Evolutionary conservation across 192 early-diverging fungal species (phyloP).

Genomic region (Coemansia sp.): DNA sequence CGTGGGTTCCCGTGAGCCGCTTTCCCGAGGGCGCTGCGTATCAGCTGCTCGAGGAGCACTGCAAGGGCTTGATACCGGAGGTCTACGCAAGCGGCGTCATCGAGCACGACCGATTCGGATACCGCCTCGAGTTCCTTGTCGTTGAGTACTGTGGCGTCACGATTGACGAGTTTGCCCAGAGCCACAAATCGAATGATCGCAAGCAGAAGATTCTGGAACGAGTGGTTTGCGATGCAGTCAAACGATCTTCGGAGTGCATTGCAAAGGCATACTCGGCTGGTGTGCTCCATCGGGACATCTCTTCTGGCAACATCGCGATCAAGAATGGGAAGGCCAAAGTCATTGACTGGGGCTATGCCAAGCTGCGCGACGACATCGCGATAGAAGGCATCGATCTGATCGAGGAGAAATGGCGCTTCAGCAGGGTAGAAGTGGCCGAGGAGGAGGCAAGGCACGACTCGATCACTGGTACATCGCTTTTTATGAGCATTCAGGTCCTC

Average conservation of each 20-base stretch:
- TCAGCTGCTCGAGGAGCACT: neutral
- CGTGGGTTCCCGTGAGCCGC: slow-evolving; percentile 1
- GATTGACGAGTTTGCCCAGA: neutral
- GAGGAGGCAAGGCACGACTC: no score
- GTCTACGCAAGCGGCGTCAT: slow-evolving; percentile 1
- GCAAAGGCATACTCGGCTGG: slow-evolving; percentile 1
- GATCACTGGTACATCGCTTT: no score
- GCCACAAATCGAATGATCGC: neutral
- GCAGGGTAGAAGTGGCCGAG: neutral
- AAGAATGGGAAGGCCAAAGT: neutral
- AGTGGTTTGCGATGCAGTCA: neutral
- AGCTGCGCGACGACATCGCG: no score
- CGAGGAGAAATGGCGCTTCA: neutral
- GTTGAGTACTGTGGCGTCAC: slow-evolving; percentile 14
- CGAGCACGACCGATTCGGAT: slow-evolving; percentile 3
- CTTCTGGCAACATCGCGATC: slow-evolving; percentile 8
- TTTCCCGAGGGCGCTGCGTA: slow-evolving; percentile 21
- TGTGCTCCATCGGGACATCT: slow-evolving; percentile 17
- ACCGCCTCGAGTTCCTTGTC: slow-evolving; percentile 10
- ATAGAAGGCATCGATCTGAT: neutral
- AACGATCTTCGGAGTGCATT: neutral
- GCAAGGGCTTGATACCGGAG: neutral
- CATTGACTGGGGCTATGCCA: no score
- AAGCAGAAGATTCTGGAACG: neutral
- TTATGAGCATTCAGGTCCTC: no score